Percentiles rank a stretch among this genome's conserved stretches.
Conservation (phyloP, 305 asterid genomes). For the Fraxinus sp. region DNA sequence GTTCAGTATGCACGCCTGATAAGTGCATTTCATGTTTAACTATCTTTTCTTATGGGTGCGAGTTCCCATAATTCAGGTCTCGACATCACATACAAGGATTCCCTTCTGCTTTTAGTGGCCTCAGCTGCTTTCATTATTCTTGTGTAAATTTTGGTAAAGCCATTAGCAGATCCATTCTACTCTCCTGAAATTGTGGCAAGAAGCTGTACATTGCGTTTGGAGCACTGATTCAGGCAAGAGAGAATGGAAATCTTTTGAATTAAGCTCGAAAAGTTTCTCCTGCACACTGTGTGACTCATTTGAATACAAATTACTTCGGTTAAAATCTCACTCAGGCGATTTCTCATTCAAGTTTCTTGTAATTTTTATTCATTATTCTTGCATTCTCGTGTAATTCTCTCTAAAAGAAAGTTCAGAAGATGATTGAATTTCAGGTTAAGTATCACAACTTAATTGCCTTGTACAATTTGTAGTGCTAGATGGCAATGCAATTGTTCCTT, state of each 20-base stretch:
- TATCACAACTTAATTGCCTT: not conserved
- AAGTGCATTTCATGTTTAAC: not conserved
- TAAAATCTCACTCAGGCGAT: slow-evolving; percentile 29
- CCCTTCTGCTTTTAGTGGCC: slow-evolving; percentile 29
- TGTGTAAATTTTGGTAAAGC: slow-evolving; percentile 23
- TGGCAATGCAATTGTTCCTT: not conserved
- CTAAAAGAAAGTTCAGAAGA: slow-evolving; percentile 27
- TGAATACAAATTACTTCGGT: slow-evolving; percentile 10
- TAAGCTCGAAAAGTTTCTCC: slow-evolving; percentile 11
- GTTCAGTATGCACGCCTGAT: not conserved
- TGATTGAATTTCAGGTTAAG: not conserved
- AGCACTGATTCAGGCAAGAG: slow-evolving; percentile 7
- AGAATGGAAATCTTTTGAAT: slow-evolving; percentile 7
- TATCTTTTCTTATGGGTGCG: not conserved
- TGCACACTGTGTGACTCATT: slow-evolving; percentile 19
- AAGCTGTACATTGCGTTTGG: slow-evolving; percentile 19
- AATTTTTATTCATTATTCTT: slow-evolving; percentile 25
- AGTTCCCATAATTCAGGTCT: slow-evolving; percentile 40
- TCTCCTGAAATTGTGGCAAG: slow-evolving; percentile 17
- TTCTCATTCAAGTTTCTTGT: slow-evolving; percentile 25
- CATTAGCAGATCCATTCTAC: not conserved
- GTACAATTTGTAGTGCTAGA: not conserved
- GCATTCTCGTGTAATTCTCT: slow-evolving; percentile 34
- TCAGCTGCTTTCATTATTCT: slow-evolving; percentile 28
- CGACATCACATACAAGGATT: slow-evolving; percentile 20